Evolutionary conservation across 805 yeast genomes (phyloP).

Genomic region (Kluyveromyces wickerhamii): DNA sequence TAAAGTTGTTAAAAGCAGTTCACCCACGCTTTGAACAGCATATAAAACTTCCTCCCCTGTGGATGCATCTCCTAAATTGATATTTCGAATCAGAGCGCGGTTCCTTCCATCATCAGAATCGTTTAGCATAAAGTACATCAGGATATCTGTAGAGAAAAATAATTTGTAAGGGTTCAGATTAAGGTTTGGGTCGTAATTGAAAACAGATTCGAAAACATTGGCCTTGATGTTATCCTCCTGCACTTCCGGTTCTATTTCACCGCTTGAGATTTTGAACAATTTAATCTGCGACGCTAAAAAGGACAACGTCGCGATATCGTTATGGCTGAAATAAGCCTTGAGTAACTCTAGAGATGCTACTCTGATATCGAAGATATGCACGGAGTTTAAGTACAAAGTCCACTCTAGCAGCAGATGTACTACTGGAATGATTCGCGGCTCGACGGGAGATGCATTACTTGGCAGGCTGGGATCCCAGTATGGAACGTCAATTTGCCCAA

Average conservation of each 20-base stretch:
- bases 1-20: conserved; percentile 59
- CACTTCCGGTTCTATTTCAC: conserved; percentile 9
- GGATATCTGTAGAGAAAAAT: conserved; percentile 72
- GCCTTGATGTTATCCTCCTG: conserved; percentile 27
- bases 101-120: conserved; percentile 40
- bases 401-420: conserved; percentile 70
- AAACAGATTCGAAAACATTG: conserved; percentile 60
- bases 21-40: conserved; percentile 69
- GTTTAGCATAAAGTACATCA: conserved; percentile 46
- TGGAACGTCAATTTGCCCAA: conserved; percentile 85
- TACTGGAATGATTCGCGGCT: conserved; percentile 50
- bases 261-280: conserved; percentile 26
- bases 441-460: conserved; percentile 11
- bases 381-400: conserved; percentile 72
- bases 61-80: conserved; percentile 47
- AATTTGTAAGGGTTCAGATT: conserved; percentile 77
- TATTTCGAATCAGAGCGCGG: conserved; percentile 38
- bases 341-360: conserved; percentile 61
- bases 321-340: conserved; percentile 59
- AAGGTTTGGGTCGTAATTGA: conserved; percentile 67
- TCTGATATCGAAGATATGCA: conserved; percentile 77
- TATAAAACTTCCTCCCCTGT: conserved; percentile 53
- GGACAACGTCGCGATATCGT: conserved; percentile 48
- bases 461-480: conserved; percentile 71
- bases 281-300: conserved; percentile 63